Evolutionary conservation across 202 grass and related monocot species (phyloP).

Genomic region (Miscanthus sacchariflorus): DNA sequence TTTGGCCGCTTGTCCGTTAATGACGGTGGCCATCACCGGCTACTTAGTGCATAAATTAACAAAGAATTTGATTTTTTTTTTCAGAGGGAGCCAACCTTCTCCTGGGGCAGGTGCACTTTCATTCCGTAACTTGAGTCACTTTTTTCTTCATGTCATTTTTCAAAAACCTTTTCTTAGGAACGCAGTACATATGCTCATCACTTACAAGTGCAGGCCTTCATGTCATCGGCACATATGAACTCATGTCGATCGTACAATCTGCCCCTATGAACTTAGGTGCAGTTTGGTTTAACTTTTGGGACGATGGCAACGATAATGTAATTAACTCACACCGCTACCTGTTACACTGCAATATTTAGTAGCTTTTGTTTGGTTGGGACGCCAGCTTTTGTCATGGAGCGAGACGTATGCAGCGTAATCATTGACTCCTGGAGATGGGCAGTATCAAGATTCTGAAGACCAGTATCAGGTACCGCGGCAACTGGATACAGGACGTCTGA

Average conservation of each 20-base stretch:
- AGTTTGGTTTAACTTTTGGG: too few relatives aligned
- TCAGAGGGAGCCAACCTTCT: slow-evolving; percentile 18
- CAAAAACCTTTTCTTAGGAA: background rate
- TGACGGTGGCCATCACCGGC: background rate
- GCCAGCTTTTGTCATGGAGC: background rate
- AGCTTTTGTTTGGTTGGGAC: background rate
- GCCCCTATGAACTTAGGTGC: background rate
- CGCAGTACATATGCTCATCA: background rate
- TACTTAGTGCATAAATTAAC: background rate
- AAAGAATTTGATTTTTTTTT: background rate
- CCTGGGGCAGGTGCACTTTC: slow-evolving; percentile 15
- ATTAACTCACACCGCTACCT: too few relatives aligned
- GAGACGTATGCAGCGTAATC: background rate
- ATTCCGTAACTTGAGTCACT: background rate
- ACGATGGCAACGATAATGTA: too few relatives aligned
- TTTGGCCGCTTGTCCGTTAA: background rate
- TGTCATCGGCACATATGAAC: background rate
- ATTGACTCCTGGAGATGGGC: too few relatives aligned
- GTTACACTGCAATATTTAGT: too few relatives aligned
- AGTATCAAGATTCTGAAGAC: too few relatives aligned
- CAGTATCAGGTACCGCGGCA: too few relatives aligned
- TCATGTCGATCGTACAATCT: too few relatives aligned
- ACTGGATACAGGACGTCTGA: too few relatives aligned
- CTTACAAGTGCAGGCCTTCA: background rate
- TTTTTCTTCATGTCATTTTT: slow-evolving; percentile 30